Evolutionary conservation across 164 flowering plant genomes (phyloP).

Genomic region (Nymphaea thermarum): DNA sequence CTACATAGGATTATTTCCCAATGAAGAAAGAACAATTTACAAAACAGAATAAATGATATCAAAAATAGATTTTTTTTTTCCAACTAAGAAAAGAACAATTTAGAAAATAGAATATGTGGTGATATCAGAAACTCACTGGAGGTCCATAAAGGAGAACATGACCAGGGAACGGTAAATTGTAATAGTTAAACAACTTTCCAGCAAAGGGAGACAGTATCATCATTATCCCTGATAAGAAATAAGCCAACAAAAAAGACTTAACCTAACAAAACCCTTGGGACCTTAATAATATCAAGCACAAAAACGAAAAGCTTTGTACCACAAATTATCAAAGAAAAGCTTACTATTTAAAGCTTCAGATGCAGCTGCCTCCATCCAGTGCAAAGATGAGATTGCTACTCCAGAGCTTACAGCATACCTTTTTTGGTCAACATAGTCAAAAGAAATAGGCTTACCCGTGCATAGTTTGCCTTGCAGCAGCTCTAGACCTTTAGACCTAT

Average conservation of each 20-base stretch:
- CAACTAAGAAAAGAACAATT: too few species aligned
- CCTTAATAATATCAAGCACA: not conserved
- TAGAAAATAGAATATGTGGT: too few species aligned
- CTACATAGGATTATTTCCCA: too few species aligned
- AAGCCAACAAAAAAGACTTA: not conserved
- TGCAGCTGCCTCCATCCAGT: constrained; percentile 64
- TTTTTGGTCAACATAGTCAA: constrained; percentile 28
- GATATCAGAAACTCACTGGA: constrained; percentile 47
- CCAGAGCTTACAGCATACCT: constrained; percentile 11
- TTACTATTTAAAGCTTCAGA: constrained; percentile 65
- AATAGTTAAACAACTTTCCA: constrained; percentile 32
- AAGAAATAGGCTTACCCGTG: constrained; percentile 40
- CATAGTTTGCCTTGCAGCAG: constrained; percentile 29
- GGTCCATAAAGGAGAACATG: constrained; percentile 89
- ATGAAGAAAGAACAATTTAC: too few species aligned
- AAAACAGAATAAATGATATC: too few species aligned
- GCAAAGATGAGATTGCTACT: constrained; percentile 45
- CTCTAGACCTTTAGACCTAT: constrained; percentile 20
- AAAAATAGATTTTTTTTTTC: too few species aligned
- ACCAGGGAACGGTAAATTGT: constrained; percentile 78
- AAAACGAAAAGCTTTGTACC: not conserved
- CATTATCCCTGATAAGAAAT: constrained; percentile 41
- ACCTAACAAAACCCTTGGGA: not conserved
- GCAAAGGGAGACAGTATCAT: constrained; percentile 52
- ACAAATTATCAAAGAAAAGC: constrained; percentile 15